These are phyloP conservation scores for Scheffersomyces lignicola DNA, from an alignment of 1,139 yeast species.

Conservation along the genomic window DNA sequence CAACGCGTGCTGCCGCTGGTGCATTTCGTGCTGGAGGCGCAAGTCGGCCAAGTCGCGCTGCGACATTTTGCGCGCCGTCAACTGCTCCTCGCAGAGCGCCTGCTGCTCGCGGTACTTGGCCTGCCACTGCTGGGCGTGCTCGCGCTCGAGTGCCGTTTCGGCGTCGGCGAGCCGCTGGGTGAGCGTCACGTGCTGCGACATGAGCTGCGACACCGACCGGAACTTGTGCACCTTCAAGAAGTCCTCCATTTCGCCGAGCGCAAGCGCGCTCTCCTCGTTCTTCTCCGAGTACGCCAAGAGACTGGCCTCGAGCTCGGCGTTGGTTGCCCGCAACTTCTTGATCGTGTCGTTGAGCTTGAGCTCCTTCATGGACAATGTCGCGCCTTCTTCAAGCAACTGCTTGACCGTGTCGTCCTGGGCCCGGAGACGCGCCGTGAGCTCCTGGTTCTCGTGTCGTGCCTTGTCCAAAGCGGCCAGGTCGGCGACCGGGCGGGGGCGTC, in stretches of 20 bases:
- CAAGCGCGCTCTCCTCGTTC: slow-evolving; percentile 27
- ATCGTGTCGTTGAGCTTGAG: slow-evolving; percentile 66
- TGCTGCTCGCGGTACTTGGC: slow-evolving; percentile 39
- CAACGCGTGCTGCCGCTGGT: slow-evolving; percentile 37
- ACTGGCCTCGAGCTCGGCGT: slow-evolving; percentile 41
- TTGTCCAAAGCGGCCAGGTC: slow-evolving; percentile 13
- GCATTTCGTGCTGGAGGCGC: slow-evolving; percentile 39
- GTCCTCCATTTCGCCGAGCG: slow-evolving; percentile 36
- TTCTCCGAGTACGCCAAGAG: slow-evolving; percentile 34
- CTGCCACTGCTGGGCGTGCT: slow-evolving; percentile 30
- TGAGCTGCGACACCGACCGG: slow-evolving; percentile 26
- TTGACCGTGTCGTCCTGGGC: slow-evolving; percentile 60
- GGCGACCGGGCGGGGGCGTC: too few species aligned
- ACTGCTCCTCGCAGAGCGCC: slow-evolving; percentile 34
- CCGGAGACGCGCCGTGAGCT: slow-evolving; percentile 25
- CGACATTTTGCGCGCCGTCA: slow-evolving; percentile 25
- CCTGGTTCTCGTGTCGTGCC: slow-evolving; percentile 12
- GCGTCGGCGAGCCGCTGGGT: slow-evolving; percentile 15
- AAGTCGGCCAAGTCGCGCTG: slow-evolving; percentile 37
- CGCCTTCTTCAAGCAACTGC: slow-evolving; percentile 74
- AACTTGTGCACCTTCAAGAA: slow-evolving; percentile 28
- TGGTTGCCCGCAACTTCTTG: slow-evolving; percentile 57
- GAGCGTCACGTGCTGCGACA: slow-evolving; percentile 17
- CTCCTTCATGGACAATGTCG: slow-evolving; percentile 72
- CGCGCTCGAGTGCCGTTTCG: slow-evolving; percentile 20